These are phyloP conservation scores for Fragaria nilgerrensis DNA, from an alignment of 306 rosid species.

Conservation along the genomic window DNA sequence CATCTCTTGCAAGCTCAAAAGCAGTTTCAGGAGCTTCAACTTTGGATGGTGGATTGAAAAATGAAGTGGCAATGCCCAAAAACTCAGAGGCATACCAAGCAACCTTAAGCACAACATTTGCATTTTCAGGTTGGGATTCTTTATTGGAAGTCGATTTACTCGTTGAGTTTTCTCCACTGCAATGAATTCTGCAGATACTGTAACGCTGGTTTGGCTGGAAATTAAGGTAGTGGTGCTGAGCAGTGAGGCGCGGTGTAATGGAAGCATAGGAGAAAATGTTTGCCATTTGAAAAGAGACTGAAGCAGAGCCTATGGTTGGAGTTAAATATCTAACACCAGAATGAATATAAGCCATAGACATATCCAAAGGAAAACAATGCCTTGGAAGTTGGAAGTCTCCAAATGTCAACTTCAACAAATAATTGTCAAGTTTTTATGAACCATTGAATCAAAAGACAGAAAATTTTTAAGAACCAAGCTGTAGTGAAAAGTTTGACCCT, in stretches of 20 bases:
- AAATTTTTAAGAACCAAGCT: neutral
- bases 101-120: conserved; percentile 66
- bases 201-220: conserved; percentile 30
- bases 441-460: neutral
- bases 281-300: conserved; percentile 34
- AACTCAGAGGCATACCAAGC: conserved; percentile 96
- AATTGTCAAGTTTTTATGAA: neutral
- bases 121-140: conserved; percentile 51
- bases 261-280: conserved; percentile 36
- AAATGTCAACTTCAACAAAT: neutral
- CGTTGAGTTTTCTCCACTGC: conserved; percentile 46
- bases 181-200: conserved; percentile 38
- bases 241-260: conserved; percentile 23
- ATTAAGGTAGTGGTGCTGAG: conserved; percentile 13
- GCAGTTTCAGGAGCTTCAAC: conserved; percentile 38
- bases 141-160: conserved; percentile 31
- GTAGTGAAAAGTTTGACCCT: neutral
- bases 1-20: conserved; percentile 41
- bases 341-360: conserved; percentile 35
- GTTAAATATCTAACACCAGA: conserved; percentile 26
- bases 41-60: conserved; percentile 50
- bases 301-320: neutral
- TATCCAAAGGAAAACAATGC: neutral
- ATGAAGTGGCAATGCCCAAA: conserved; percentile 81
- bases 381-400: neutral